Evolutionary conservation across 2,329 filamentous ascomycete genomes (phyloP).

Genomic region (Teratosphaeria destructans): DNA sequence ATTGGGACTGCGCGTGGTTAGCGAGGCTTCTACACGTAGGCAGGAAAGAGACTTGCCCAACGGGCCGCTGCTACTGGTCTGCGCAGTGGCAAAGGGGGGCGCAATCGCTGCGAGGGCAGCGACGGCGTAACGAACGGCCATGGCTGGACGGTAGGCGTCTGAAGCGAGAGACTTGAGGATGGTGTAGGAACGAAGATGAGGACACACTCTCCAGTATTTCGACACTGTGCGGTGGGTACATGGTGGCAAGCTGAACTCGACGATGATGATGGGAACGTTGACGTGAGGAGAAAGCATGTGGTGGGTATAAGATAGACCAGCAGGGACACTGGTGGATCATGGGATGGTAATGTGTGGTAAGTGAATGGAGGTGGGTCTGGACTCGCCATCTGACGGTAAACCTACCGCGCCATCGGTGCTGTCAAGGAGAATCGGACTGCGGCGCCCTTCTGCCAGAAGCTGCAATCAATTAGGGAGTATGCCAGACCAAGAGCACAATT

Average conservation of each 20-base stretch:
- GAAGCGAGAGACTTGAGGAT: neutral
- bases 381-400: neutral
- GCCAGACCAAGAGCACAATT: no score
- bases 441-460: neutral
- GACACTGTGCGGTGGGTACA: neutral
- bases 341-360: neutral
- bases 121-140: neutral
- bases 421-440: neutral
- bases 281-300: neutral
- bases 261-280: neutral
- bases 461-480: neutral
- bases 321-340: neutral
- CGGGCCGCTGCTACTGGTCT: neutral
- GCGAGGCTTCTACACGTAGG: neutral
- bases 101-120: neutral
- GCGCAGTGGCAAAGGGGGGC: neutral
- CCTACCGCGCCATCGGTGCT: neutral
- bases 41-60: neutral
- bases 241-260: neutral
- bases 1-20: neutral
- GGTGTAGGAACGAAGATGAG: neutral
- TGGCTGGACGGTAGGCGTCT: neutral
- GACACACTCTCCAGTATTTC: neutral
- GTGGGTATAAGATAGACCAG: neutral
- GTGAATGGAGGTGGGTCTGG: neutral